phyloP scores from a whole-genome alignment of 257 asterid species.

The Asclepias syriaca region DNA sequence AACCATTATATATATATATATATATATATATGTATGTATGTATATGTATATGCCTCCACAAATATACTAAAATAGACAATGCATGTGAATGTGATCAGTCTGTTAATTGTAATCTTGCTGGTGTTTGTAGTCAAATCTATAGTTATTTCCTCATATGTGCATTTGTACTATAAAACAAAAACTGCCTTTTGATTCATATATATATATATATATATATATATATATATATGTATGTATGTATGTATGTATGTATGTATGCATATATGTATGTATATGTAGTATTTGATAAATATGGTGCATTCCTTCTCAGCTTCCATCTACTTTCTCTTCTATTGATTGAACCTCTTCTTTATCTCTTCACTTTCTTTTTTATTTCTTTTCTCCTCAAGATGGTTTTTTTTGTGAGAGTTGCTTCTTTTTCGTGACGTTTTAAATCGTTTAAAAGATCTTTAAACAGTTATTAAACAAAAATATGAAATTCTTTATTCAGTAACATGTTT shows the following conservation, averaged over 20 bases:
- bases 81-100: no score
- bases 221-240: no score
- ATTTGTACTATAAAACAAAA: conserved; percentile 5
- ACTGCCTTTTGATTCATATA: neutral
- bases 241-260: no score
- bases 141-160: neutral
- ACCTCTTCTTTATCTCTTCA: neutral
- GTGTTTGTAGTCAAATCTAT: neutral
- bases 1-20: neutral
- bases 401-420: neutral
- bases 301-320: conserved; percentile 10
- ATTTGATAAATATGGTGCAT: conserved; percentile 1
- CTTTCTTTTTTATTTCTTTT: no score
- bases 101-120: neutral
- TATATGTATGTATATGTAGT: neutral
- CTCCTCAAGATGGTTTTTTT: neutral
- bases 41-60: neutral
- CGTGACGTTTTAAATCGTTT: neutral
- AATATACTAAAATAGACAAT: neutral
- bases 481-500: no score
- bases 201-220: no score
- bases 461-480: no score
- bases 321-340: neutral
- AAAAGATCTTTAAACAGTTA: no score
- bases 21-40: no score